Percentiles rank a stretch among this genome's conserved stretches.
Conservation (phyloP, 2,329 filamentous ascomycete species). For the Ophiostoma ulmi region DNA sequence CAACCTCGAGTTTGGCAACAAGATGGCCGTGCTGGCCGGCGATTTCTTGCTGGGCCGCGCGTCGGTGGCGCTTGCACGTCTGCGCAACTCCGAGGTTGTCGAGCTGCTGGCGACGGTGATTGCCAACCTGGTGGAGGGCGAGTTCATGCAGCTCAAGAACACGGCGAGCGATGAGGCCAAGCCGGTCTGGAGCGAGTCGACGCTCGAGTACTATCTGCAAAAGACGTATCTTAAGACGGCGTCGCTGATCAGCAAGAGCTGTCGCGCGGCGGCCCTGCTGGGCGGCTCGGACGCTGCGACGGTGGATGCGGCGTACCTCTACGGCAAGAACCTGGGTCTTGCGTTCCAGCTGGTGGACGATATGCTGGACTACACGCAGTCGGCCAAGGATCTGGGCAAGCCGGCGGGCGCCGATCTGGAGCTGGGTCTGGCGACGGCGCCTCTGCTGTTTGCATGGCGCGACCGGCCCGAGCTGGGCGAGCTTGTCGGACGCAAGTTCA, state of each 20-base stretch:
- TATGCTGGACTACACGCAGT: constrained; percentile 93
- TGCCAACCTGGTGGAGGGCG: constrained; percentile 93
- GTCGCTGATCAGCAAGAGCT: constrained; percentile 92
- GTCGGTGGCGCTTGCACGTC: constrained; percentile 83
- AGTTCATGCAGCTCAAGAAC: constrained; percentile 99
- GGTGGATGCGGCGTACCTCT: constrained; percentile 85
- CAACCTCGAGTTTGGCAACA: constrained; percentile 95
- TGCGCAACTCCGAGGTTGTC: constrained; percentile 89
- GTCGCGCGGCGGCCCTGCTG: constrained; percentile 80
- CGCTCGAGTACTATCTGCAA: constrained; percentile 87
- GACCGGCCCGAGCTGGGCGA: constrained; percentile 75
- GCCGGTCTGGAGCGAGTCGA: constrained; percentile 81
- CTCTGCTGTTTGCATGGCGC: constrained; percentile 93
- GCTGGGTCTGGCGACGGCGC: constrained; percentile 87
- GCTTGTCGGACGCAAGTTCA: constrained; percentile 88
- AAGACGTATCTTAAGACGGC: constrained; percentile 98
- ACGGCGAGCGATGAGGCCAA: constrained; percentile 81
- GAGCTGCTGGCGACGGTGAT: constrained; percentile 95
- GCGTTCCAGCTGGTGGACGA: constrained; percentile 98
- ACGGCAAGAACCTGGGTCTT: constrained; percentile 87
- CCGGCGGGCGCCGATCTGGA: constrained; percentile 92
- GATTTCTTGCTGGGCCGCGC: constrained; percentile 91
- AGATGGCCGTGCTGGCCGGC: constrained; percentile 97
- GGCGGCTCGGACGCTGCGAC: constrained; percentile 70
- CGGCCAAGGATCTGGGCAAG: constrained; percentile 80